Conservation (phyloP, 495 filamentous ascomycete species). For the Penicillium canescens region DNA sequence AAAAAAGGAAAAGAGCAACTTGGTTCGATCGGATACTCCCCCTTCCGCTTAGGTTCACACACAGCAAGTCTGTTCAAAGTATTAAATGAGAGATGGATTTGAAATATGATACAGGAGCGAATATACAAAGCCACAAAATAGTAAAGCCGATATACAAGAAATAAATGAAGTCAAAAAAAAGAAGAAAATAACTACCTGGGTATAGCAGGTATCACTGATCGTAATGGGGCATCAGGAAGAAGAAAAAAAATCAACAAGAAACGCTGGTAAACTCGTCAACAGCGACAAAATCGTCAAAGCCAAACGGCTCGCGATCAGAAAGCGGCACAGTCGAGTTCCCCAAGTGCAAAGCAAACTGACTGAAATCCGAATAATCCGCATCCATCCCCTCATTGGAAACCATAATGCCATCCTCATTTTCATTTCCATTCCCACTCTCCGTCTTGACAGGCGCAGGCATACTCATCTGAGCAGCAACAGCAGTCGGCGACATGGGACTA, state of each 20-base stretch:
- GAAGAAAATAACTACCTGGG: slow-evolving; percentile 7
- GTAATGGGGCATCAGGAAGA: slow-evolving; percentile 10
- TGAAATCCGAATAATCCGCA: slow-evolving; percentile 39
- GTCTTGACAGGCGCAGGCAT: not conserved
- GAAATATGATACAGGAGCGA: slow-evolving; percentile 26
- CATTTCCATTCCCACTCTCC: slow-evolving; percentile 1
- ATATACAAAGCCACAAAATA: slow-evolving; percentile 18
- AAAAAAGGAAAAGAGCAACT: not conserved
- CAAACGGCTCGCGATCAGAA: slow-evolving; percentile 25
- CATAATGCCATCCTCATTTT: slow-evolving; percentile 20
- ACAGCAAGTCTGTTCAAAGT: not conserved
- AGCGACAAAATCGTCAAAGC: slow-evolving; percentile 37
- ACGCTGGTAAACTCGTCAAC: slow-evolving; percentile 37
- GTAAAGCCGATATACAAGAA: slow-evolving; percentile 17
- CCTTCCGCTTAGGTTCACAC: not conserved
- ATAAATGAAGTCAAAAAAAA: slow-evolving; percentile 3
- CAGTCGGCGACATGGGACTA: slow-evolving; percentile 36
- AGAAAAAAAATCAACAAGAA: slow-evolving; percentile 21
- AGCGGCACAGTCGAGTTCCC: slow-evolving; percentile 22
- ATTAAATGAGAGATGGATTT: slow-evolving; percentile 4
- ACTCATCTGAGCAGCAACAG: slow-evolving; percentile 5
- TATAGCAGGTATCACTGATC: slow-evolving; percentile 11
- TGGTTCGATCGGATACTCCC: not conserved
- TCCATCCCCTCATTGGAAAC: slow-evolving; percentile 31
- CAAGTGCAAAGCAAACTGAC: slow-evolving; percentile 36